phyloP scores from a whole-genome alignment of 73 alveolate species.

The Paramecium caudatum region DNA sequence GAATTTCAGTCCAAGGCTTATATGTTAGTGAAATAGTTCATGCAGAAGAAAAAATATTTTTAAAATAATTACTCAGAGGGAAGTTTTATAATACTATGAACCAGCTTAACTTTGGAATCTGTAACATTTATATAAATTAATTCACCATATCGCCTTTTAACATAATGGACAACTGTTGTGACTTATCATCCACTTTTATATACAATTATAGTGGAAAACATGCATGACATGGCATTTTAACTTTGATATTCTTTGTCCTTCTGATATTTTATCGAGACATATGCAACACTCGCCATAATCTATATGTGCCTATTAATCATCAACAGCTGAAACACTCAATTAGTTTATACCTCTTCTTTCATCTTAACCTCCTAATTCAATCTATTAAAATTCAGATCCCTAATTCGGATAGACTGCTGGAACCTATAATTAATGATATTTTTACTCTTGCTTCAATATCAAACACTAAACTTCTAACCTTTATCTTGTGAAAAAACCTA shows the following conservation, averaged over 20 bases:
- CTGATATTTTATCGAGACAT: constrained; percentile 3
- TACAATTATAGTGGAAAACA: constrained; percentile 10
- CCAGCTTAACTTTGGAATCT: too few species aligned
- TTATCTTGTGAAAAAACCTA: background rate
- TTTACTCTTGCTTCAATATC: background rate
- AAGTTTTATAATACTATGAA: too few species aligned
- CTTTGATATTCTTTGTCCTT: background rate
- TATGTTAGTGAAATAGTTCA: too few species aligned
- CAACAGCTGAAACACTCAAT: too few species aligned
- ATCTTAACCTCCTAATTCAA: too few species aligned
- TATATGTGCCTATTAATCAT: background rate
- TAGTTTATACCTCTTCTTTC: too few species aligned
- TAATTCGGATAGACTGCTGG: too few species aligned
- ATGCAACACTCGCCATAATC: constrained; percentile 42
- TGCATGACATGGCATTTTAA: constrained; percentile 18
- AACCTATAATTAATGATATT: background rate
- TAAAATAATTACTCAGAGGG: too few species aligned
- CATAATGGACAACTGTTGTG: constrained; percentile 37
- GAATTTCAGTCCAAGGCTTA: too few species aligned
- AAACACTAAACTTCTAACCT: background rate
- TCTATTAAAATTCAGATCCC: too few species aligned
- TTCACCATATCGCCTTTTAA: background rate
- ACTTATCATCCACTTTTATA: background rate
- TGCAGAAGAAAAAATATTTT: too few species aligned
- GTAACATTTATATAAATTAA: background rate